These are phyloP conservation scores for Mycena floridula DNA, from an alignment of 768 basidiomycete genomes.

Conservation along the genomic window DNA sequence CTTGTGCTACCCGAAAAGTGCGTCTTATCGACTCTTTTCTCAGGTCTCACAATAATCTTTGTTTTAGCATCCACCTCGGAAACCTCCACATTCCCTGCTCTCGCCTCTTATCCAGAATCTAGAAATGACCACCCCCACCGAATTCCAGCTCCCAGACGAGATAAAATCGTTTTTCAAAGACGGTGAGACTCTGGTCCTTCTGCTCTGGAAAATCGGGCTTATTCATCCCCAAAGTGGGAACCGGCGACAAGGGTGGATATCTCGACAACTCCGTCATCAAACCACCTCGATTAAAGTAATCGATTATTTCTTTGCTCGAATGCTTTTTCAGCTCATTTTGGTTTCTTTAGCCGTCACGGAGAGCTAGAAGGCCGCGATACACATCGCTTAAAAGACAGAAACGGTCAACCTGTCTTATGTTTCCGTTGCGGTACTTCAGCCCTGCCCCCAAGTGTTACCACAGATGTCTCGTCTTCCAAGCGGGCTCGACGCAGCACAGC, in stretches of 20 bases:
- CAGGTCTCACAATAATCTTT: constrained; percentile 10
- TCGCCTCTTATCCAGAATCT: constrained; percentile 68
- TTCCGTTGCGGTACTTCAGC: constrained; percentile 86
- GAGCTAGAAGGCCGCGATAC: constrained; percentile 90
- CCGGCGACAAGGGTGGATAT: constrained; percentile 77
- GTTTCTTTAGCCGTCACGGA: constrained; percentile 60
- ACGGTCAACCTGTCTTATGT: constrained; percentile 80
- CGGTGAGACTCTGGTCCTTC: constrained; percentile 42
- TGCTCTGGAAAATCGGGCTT: too few species aligned
- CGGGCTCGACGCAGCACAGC: constrained; percentile 46
- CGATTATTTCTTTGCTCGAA: constrained; percentile 6
- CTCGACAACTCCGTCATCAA: constrained; percentile 74
- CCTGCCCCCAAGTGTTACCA: constrained; percentile 47
- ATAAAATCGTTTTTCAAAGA: constrained; percentile 81
- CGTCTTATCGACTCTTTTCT: constrained; percentile 18
- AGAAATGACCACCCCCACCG: constrained; percentile 63
- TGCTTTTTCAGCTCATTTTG: constrained; percentile 8
- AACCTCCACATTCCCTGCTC: constrained; percentile 61
- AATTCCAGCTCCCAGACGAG: constrained; percentile 85
- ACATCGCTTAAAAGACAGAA: constrained; percentile 79
- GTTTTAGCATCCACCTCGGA: constrained; percentile 57
- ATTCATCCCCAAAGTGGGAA: constrained; percentile 50
- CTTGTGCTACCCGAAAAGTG: constrained; percentile 64
- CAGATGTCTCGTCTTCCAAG: constrained; percentile 48
- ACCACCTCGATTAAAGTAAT: constrained; percentile 74